Evolutionary conservation across 305 asterid species (phyloP), one percentile per base, ranked within the genome.

Genomic region (Rubia peregrina): DNA sequence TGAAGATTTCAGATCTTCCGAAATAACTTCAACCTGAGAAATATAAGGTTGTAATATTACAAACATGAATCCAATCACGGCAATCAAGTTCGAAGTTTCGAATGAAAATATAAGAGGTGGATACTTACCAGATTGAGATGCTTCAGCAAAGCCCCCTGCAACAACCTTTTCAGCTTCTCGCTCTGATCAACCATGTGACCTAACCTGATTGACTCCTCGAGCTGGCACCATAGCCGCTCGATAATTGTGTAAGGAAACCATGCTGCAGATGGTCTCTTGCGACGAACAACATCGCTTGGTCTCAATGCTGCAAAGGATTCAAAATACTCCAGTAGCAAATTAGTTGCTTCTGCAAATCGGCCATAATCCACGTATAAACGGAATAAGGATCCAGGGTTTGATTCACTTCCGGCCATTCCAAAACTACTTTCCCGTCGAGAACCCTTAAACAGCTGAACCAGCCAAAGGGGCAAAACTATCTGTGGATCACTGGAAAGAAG

Each of bases 401-500:
- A 85, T 79, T 90, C 95, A 17, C 75, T 88, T 69, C 96, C 98
- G 41, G 76, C 68, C 98, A 93, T 90, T 80, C 98, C 98, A 48
- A 87, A 80, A 79, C 85, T 56, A 76, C 78, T 77, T 81, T 89
- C 95, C 70, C 71, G 84, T 65, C 77, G 84, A 75, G 77, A 85
- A 79, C 79, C 90, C 96, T 88, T 91, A 81, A 94, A 89, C 81
- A 84, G 82, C 67, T 85, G 89, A 79, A 91, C 90, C 89, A 94
- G 72, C 99, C 99, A 94, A 75, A 94, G 91, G 33, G 98, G 99
- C 73, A 94, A 78, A 70, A 88, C 98, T 75, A 91, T 85, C 80
- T 85, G 96, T 80, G 93, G 84, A 88, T 94, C 99, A 81, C 89
- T 81, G 19, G 93, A 89, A 74, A 94, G 95, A 74, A 93, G 99